phyloP scores from a whole-genome alignment of 805 yeast genomes.

The Kluyveromyces aestuarii region DNA sequence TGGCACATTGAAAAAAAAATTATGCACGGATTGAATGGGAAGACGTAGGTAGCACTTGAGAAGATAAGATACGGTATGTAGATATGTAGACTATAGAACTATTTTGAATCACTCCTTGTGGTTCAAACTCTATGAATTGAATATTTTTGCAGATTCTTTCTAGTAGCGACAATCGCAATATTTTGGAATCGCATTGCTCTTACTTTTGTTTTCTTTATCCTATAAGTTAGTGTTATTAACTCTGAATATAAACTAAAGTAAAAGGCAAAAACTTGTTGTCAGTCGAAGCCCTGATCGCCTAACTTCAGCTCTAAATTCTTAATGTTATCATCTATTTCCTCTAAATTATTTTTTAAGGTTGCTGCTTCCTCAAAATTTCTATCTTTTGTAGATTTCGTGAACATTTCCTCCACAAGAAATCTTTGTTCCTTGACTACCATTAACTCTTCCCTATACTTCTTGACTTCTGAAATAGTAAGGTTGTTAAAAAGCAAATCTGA shows the following conservation, averaged over 20 bases:
- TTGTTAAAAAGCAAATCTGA: conserved; percentile 19
- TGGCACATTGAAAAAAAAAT: neutral
- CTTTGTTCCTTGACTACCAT: conserved; percentile 84
- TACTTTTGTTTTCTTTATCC: too few relatives aligned
- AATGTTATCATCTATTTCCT: conserved; percentile 47
- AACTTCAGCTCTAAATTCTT: conserved; percentile 37
- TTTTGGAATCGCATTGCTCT: too few relatives aligned
- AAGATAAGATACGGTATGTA: too few relatives aligned
- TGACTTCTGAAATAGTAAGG: conserved; percentile 43
- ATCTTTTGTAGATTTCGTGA: conserved; percentile 50
- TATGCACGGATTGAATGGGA: neutral
- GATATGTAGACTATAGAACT: too few relatives aligned
- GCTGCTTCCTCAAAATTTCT: conserved; percentile 71
- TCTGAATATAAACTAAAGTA: too few relatives aligned
- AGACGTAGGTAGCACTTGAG: too few relatives aligned
- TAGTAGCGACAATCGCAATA: too few relatives aligned
- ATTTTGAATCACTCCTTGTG: too few relatives aligned
- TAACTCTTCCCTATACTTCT: conserved; percentile 58
- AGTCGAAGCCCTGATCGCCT: conserved; percentile 44
- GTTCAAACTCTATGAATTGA: too few relatives aligned
- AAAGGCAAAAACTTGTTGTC: neutral
- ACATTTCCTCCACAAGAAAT: conserved; percentile 58
- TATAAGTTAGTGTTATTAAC: too few relatives aligned
- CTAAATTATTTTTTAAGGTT: conserved; percentile 47
- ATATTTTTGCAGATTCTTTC: too few relatives aligned